A percentile compares a stretch with the other conserved stretches of the same genome.
Evolutionary conservation across 1,139 yeast genomes (phyloP).

Genomic region (Yamadazyma diddensiae): DNA sequence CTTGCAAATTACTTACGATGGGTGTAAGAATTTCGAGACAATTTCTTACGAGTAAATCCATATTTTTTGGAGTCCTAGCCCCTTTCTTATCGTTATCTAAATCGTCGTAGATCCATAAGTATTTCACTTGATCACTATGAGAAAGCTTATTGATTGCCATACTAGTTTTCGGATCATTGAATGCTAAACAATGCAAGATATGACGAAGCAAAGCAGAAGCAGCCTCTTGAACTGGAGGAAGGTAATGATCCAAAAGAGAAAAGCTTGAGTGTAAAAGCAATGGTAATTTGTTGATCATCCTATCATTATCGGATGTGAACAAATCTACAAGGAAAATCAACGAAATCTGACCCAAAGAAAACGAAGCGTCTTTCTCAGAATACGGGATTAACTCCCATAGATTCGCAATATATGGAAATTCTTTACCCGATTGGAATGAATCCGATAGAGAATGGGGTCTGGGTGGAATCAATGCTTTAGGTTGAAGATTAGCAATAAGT

Average conservation of each 20-base stretch:
- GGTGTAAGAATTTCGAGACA: slow-evolving; percentile 57
- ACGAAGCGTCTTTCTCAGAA: slow-evolving; percentile 69
- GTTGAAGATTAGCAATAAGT: slow-evolving; percentile 68
- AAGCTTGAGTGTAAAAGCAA: slow-evolving; percentile 79
- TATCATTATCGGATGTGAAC: slow-evolving; percentile 57
- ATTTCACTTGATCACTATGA: slow-evolving; percentile 33
- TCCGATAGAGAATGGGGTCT: slow-evolving; percentile 22
- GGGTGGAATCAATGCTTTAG: slow-evolving; percentile 85
- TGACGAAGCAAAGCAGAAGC: slow-evolving; percentile 76
- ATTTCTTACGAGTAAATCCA: slow-evolving; percentile 75
- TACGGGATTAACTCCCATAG: slow-evolving; percentile 55
- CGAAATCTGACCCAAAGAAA: slow-evolving; percentile 86
- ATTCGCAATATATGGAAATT: slow-evolving; percentile 74
- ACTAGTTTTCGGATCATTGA: slow-evolving; percentile 50
- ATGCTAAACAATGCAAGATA: slow-evolving; percentile 62
- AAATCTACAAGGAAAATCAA: slow-evolving; percentile 81
- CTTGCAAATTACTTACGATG: slow-evolving; percentile 53
- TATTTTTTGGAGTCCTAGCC: slow-evolving; percentile 81
- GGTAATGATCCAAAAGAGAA: slow-evolving; percentile 83
- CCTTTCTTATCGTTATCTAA: slow-evolving; percentile 73
- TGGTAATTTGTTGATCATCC: slow-evolving; percentile 59
- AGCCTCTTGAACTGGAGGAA: slow-evolving; percentile 78
- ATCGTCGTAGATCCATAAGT: slow-evolving; percentile 86
- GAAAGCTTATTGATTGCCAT: slow-evolving; percentile 56
- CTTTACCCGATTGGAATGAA: slow-evolving; percentile 12